phyloP scores from a whole-genome alignment of 768 basidiomycete genomes.

The Leccinum aurantiacum region DNA sequence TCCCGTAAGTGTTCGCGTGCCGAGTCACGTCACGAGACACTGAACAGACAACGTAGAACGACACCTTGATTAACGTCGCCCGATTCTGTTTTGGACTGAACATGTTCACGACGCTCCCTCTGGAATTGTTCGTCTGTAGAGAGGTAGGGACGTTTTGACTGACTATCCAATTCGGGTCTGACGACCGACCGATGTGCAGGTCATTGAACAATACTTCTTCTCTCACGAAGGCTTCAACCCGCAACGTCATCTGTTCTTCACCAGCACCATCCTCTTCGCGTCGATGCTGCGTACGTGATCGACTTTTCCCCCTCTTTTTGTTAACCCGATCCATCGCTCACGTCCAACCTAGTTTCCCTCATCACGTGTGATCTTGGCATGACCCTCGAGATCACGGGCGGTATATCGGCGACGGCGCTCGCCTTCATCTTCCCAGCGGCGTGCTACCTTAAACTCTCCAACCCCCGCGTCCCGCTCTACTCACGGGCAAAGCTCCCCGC shows the following conservation, averaged over 20 bases:
- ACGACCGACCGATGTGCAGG: conserved; percentile 43
- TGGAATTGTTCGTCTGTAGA: conserved; percentile 96
- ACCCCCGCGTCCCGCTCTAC: conserved; percentile 58
- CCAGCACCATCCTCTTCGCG: conserved; percentile 75
- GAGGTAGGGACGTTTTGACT: conserved; percentile 53
- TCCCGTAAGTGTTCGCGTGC: conserved; percentile 41
- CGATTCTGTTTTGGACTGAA: conserved; percentile 92
- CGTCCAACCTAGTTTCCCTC: conserved; percentile 65
- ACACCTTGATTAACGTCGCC: conserved; percentile 92
- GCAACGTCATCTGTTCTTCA: conserved; percentile 88
- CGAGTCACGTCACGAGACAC: neutral
- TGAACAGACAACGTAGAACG: conserved; percentile 46
- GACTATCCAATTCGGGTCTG: neutral
- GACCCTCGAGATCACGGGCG: conserved; percentile 97
- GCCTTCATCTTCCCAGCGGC: conserved; percentile 92
- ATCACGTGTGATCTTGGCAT: conserved; percentile 97
- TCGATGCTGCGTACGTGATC: conserved; percentile 72
- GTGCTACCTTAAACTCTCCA: conserved; percentile 77
- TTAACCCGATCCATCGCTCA: neutral
- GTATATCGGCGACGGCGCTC: conserved; percentile 86
- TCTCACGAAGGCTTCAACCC: conserved; percentile 79
- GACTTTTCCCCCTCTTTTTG: neutral
- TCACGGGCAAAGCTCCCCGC: conserved; percentile 76
- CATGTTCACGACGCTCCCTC: conserved; percentile 97
- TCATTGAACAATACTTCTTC: conserved; percentile 96